These are phyloP conservation scores for Neoboletus subvelutipes DNA, from an alignment of 768 basidiomycete species.

Conservation along the genomic window DNA sequence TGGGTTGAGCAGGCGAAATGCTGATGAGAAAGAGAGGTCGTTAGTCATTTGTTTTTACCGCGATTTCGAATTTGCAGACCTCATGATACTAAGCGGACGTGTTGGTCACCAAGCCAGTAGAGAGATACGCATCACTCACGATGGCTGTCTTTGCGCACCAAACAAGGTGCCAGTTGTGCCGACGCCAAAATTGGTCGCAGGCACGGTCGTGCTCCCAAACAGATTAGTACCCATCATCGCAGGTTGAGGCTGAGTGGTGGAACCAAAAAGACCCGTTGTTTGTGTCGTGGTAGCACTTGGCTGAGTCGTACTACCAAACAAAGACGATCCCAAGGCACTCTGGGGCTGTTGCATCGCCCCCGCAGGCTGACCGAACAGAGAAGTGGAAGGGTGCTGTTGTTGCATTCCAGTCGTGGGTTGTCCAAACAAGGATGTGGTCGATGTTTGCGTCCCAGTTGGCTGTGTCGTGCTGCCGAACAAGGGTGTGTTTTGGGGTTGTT, in stretches of 20 bases:
- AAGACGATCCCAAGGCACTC: slow-evolving; percentile 30
- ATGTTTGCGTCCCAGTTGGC: slow-evolving; percentile 10
- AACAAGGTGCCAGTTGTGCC: slow-evolving; percentile 19
- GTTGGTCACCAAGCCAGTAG: neutral
- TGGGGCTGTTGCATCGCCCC: slow-evolving; percentile 24
- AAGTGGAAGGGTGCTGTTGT: slow-evolving; percentile 32
- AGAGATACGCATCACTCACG: slow-evolving; percentile 20
- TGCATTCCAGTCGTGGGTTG: slow-evolving; percentile 35
- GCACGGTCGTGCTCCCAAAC: slow-evolving; percentile 27
- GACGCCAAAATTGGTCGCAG: slow-evolving; percentile 3
- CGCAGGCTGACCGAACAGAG: slow-evolving; percentile 40
- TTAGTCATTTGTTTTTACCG: neutral
- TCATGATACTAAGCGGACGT: slow-evolving; percentile 21
- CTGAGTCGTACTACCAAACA: slow-evolving; percentile 30
- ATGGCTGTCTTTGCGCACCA: slow-evolving; percentile 33
- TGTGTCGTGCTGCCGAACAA: slow-evolving; percentile 30
- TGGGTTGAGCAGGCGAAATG: slow-evolving; percentile 30
- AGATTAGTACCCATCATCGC: slow-evolving; percentile 15
- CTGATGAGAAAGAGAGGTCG: slow-evolving; percentile 12
- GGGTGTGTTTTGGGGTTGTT: slow-evolving; percentile 26
- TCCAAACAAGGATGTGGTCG: slow-evolving; percentile 22
- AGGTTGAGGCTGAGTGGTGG: slow-evolving; percentile 22
- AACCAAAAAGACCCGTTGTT: slow-evolving; percentile 19
- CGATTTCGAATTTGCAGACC: slow-evolving; percentile 13
- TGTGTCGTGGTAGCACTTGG: slow-evolving; percentile 15